Evolutionary conservation across 352 stramenopile genomes (phyloP).

Genomic region (Phytopythium sindhum): DNA sequence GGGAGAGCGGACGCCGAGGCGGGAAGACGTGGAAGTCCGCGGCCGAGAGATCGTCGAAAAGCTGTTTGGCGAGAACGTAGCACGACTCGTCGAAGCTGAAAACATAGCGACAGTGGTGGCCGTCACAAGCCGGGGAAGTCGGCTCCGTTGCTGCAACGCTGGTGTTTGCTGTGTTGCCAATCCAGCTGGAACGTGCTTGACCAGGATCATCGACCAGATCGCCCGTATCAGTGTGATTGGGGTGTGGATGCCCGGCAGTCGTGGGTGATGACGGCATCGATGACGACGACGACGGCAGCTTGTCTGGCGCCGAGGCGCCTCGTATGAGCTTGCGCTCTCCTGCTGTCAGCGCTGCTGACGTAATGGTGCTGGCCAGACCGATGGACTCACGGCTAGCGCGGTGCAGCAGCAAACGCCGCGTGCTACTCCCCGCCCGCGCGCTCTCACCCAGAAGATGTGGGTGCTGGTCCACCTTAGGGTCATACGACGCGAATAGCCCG

Average conservation of each 20-base stretch:
- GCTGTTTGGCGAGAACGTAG: slow-evolving; percentile 41
- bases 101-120: slow-evolving; percentile 38
- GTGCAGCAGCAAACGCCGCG: slow-evolving; percentile 37
- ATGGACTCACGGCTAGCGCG: slow-evolving; percentile 16
- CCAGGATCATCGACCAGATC: background rate
- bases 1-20: slow-evolving; percentile 10
- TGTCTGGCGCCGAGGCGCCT: slow-evolving; percentile 2
- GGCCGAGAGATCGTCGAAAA: slow-evolving; percentile 48
- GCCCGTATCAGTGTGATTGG: background rate
- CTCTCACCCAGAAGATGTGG: slow-evolving; percentile 20
- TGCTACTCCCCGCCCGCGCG: slow-evolving; percentile 29
- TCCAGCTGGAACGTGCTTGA: background rate
- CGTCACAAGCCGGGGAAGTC: background rate
- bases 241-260: background rate
- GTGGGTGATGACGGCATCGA: background rate
- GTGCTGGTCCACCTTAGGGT: slow-evolving; percentile 10
- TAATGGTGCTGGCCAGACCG: background rate
- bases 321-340: background rate
- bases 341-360: background rate
- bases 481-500: slow-evolving; percentile 37
- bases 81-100: slow-evolving; percentile 72
- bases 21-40: slow-evolving; percentile 44
- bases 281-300: background rate
- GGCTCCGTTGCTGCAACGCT: background rate
- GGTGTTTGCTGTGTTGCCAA: background rate